Conservation (phyloP, 192 early-diverging fungal species). For the Allomyces arbusculus region DNA sequence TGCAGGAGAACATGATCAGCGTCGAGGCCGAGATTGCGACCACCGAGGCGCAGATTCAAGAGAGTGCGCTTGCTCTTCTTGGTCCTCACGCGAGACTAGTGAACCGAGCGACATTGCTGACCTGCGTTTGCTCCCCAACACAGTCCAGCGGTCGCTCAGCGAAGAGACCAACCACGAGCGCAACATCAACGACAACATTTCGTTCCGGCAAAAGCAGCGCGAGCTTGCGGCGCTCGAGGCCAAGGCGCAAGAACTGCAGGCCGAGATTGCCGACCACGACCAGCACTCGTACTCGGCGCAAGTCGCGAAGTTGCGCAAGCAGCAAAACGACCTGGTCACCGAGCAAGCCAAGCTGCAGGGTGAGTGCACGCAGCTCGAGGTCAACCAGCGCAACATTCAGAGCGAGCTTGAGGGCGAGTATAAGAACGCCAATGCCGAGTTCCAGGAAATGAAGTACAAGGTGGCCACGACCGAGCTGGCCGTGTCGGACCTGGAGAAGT, state of each 20-base stretch:
- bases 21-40: slow-evolving; percentile 14
- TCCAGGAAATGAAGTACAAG: slow-evolving; percentile 31
- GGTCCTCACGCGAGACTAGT: not conserved
- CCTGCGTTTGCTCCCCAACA: slow-evolving; percentile 6
- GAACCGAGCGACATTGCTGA: slow-evolving; percentile 7
- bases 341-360: slow-evolving; percentile 18
- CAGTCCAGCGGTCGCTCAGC: not conserved
- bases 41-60: slow-evolving; percentile 1
- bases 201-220: slow-evolving; percentile 10
- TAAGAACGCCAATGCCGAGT: slow-evolving; percentile 4
- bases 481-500: slow-evolving; percentile 59
- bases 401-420: slow-evolving; percentile 13
- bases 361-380: slow-evolving; percentile 14
- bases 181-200: slow-evolving; percentile 6
- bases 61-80: not conserved
- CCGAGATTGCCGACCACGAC: slow-evolving; percentile 10
- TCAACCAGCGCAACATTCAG: slow-evolving; percentile 11
- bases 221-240: slow-evolving; percentile 9
- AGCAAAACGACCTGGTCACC: slow-evolving; percentile 14
- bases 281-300: slow-evolving; percentile 18
- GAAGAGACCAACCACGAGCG: slow-evolving; percentile 9
- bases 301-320: slow-evolving; percentile 19
- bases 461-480: slow-evolving; percentile 56
- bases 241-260: slow-evolving; percentile 17
- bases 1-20: slow-evolving; percentile 11